Percentiles rank a stretch among this genome's conserved stretches.
Conservation (phyloP, 2,329 filamentous ascomycete species). For the Colletotrichum paranaense region DNA sequence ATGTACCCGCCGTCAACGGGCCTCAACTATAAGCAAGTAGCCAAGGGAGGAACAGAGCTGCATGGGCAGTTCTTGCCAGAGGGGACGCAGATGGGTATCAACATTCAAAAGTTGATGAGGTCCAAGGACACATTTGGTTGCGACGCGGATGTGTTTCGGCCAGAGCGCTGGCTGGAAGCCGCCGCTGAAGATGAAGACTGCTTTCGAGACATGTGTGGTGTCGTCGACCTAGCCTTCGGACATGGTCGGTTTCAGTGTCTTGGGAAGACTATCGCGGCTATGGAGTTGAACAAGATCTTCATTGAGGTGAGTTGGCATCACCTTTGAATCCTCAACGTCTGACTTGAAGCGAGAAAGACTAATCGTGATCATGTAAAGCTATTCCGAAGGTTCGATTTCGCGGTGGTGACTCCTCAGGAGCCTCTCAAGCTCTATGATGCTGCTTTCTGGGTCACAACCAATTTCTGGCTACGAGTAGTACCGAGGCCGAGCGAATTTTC, state of each 20-base stretch:
- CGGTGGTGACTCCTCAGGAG: constrained; percentile 35
- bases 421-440: constrained; percentile 37
- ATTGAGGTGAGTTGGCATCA: constrained; percentile 48
- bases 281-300: constrained; percentile 57
- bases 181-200: constrained; percentile 47
- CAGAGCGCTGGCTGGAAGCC: constrained; percentile 59
- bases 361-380: constrained; percentile 40
- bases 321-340: rapidly evolving
- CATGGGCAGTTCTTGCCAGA: constrained; percentile 49
- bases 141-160: constrained; percentile 56
- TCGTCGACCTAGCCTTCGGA: constrained; percentile 55
- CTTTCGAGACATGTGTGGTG: constrained; percentile 47
- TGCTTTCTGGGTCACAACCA: constrained; percentile 37
- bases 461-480: constrained; percentile 39
- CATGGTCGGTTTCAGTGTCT: constrained; percentile 55
- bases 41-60: constrained; percentile 49
- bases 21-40: constrained; percentile 61
- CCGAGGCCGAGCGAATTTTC: background rate
- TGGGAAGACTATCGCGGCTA: constrained; percentile 56
- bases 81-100: constrained; percentile 53
- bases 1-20: constrained; percentile 61
- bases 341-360: background rate
- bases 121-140: constrained; percentile 56
- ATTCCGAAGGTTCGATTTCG: constrained; percentile 37
- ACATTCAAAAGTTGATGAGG: constrained; percentile 49